Conservation (phyloP, 441 rosid genomes). For the Bocquillonia castaneifolia region DNA sequence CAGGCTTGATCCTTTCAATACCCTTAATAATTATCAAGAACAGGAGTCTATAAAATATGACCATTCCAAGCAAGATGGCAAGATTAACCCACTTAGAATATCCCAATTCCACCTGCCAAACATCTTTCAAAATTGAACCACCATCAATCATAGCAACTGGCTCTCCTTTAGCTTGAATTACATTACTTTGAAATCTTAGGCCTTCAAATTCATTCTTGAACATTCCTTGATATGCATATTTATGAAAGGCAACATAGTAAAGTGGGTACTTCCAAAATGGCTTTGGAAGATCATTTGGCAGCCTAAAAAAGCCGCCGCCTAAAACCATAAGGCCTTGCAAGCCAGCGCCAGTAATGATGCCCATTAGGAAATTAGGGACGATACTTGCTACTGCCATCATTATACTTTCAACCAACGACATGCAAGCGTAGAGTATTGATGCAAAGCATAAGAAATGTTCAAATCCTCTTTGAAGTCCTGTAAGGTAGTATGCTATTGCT, state of each 20-base stretch:
- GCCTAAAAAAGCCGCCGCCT: constrained; percentile 46
- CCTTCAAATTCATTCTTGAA: constrained; percentile 56
- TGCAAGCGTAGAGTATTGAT: constrained; percentile 29
- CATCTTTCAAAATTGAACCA: constrained; percentile 31
- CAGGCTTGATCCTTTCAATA: constrained; percentile 32
- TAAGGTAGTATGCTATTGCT: constrained; percentile 39
- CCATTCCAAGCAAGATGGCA: constrained; percentile 39
- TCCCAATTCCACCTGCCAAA: constrained; percentile 38
- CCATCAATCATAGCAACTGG: too few species aligned
- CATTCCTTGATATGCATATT: constrained; percentile 49
- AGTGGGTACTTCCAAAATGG: constrained; percentile 51
- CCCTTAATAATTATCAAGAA: constrained; percentile 37
- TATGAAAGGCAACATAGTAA: constrained; percentile 48
- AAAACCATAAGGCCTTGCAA: constrained; percentile 50
- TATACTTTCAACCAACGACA: constrained; percentile 52
- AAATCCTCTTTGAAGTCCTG: constrained; percentile 37
- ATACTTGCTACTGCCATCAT: constrained; percentile 60
- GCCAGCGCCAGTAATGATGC: constrained; percentile 51
- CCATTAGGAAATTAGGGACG: constrained; percentile 51
- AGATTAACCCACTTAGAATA: constrained; percentile 58
- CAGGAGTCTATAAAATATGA: constrained; percentile 29
- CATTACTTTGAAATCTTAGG: constrained; percentile 26
- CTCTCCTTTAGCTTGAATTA: background rate
- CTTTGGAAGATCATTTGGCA: constrained; percentile 47
- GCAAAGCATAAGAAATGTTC: constrained; percentile 40